Evolutionary conservation across 73 alveolate species (phyloP), one percentile per base, ranked within the genome.

Genomic region (Blepharisma stoltei): DNA sequence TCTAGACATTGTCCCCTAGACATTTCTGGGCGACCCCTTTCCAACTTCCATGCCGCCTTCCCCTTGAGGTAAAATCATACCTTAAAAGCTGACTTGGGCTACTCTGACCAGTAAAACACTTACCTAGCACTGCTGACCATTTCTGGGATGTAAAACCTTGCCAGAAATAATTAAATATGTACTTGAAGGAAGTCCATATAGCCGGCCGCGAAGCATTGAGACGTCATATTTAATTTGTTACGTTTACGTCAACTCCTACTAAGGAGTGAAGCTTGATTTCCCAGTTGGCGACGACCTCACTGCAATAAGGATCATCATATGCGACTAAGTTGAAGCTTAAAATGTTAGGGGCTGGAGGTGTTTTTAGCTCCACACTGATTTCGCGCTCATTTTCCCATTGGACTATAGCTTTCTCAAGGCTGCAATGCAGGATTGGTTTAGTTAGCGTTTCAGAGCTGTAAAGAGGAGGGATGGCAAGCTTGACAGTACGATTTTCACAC

Each of bases 381-480:
- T 84, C 60, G 41, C 77, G 60, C n/a, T 48, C 65, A 27, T 54
- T 49, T 83, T 27, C 82, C 20, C 84, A 11, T 7, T 82, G 70
- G 23, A 67, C 71, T 6, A 60, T 18, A 21, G 78, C 85, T 71
- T 65, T 82, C 2, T 78, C 78, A 5, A 55, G 53, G 52, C 89
- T 80, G 27, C 55, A 32, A 8, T 60, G 38, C 37, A 81, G 82
- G 8, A 18, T 37, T 8, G 81, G 82, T 0, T 81, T 78, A 21
- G 71, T 18, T 25, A 50, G 80, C 27, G 67, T 54, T 50, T 23
- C 71, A 14, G 78, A 76, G 38, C 47, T 20, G 46, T 71, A 23
- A 67, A 87, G 78, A 50, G 85, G 54, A n/a, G 94, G 94, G 41
- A 87, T 81, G 50, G 54, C 45, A 6, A 87, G 55, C 21, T 6